Conservation (phyloP, 768 basidiomycete genomes). For the Agaricus subrufescens region DNA sequence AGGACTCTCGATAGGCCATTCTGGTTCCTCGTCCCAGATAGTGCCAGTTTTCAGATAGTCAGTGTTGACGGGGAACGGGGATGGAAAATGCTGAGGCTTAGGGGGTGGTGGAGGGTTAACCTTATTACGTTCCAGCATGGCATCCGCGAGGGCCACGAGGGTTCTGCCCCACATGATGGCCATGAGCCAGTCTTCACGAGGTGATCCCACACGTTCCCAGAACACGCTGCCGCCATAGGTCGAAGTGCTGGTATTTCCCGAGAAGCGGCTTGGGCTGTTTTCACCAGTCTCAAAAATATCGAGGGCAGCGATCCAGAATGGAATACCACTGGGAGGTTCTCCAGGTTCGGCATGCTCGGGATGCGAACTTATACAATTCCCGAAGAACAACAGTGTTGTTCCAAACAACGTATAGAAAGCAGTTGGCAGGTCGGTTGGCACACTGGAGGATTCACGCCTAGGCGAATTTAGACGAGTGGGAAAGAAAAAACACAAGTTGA, state of each 20-base stretch:
- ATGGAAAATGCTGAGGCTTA: not conserved
- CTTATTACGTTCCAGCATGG: conserved; percentile 31
- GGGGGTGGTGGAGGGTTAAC: conserved; percentile 7
- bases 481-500: not conserved
- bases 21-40: conserved; percentile 8
- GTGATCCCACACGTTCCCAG: conserved; percentile 7
- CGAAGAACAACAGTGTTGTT: conserved; percentile 59
- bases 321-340: conserved; percentile 45
- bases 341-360: conserved; percentile 45
- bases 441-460: conserved; percentile 24
- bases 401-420: conserved; percentile 67
- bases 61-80: conserved; percentile 8
- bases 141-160: conserved; percentile 55
- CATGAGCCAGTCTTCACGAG: conserved; percentile 65
- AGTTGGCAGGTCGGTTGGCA: conserved; percentile 46
- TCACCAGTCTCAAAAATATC: conserved; percentile 71
- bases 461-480: not conserved
- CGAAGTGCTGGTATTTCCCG: not conserved
- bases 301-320: conserved; percentile 66
- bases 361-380: conserved; percentile 52
- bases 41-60: conserved; percentile 10
- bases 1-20: conserved; percentile 11
- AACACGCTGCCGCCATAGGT: not conserved
- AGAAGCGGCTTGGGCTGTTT: conserved; percentile 35
- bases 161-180: conserved; percentile 65